Conservation (phyloP, 2,329 filamentous ascomycete genomes). For the Lizonia empirigonia region DNA sequence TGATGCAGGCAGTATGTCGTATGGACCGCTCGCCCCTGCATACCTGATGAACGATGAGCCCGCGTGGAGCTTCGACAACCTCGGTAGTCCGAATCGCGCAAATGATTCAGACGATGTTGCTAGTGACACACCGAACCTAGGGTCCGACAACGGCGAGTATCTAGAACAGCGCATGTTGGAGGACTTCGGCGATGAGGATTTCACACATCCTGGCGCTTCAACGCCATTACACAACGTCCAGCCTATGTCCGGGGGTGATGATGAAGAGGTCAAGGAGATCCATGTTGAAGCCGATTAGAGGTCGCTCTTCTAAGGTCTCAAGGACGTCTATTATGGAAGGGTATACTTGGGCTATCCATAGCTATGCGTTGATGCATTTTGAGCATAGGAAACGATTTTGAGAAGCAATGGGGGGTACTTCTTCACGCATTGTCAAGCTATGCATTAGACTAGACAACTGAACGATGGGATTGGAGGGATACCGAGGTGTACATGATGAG, state of each 20-base stretch:
- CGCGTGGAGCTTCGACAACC: constrained; percentile 31
- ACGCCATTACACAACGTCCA: constrained; percentile 32
- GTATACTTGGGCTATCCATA: background rate
- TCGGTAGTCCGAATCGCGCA: constrained; percentile 4
- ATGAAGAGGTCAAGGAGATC: constrained; percentile 34
- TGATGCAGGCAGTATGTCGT: constrained; percentile 9
- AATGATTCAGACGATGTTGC: constrained; percentile 29
- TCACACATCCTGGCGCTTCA: constrained; percentile 19
- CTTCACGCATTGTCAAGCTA: constrained; percentile 8
- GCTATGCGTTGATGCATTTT: background rate
- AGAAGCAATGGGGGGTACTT: background rate
- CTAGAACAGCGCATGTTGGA: constrained; percentile 29
- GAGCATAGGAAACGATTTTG: background rate
- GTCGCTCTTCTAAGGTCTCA: background rate
- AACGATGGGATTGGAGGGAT: background rate
- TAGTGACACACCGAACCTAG: constrained; percentile 30
- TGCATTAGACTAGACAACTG: constrained; percentile 16
- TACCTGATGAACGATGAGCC: constrained; percentile 14
- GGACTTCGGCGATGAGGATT: constrained; percentile 41
- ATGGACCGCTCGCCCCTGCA: constrained; percentile 14
- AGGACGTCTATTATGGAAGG: background rate
- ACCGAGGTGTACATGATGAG: constrained; percentile 8
- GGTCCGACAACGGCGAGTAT: constrained; percentile 26
- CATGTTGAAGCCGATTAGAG: constrained; percentile 1
- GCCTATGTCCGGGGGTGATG: constrained; percentile 20